Evolutionary conservation across 805 yeast species (phyloP), one percentile per base, ranked within the genome.

Genomic region (Candida anglica): DNA sequence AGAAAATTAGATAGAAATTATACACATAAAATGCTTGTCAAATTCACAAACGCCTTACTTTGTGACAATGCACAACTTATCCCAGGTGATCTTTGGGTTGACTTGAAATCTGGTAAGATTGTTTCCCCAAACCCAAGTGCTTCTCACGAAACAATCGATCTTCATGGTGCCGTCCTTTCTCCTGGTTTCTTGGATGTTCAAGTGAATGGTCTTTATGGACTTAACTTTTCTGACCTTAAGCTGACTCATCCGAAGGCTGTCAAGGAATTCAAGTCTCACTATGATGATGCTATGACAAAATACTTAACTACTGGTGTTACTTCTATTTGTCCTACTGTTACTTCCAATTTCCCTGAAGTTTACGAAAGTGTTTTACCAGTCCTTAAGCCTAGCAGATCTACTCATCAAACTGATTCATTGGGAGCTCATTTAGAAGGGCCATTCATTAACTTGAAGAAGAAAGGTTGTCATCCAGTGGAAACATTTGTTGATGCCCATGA

Each of bases 381-480:
- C 18, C 59, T 73, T 39, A 54, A 53, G 14, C 55, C 58, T 20
- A 50, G 61, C 9, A 50, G 74, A 23, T 42, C 52, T 2, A 19
- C 43, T 21, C 40, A 44, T 30, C 60, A 53, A 47, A 47, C 67
- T 11, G 78, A 72, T 45, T 63, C 71, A 3, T 53, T 76, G 36
- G 81, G 81, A 8, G 77, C 77, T n/a, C 81, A 76, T 47, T 53
- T 71, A 25, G 81, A 76, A 43, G 81, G 81, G 5, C 81, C 81
- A 6, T 74, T 75, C 47, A 66, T 76, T 38, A 71, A 69, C 35
- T 52, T 59, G 24, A 47, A 54, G 28, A 72, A 72, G 45, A 70
- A 66, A 43, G 78, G 78, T 3, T 72, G 78, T 40, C 78, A 72
- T 42, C 74, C 73, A 2, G 56, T 56, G 10, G 69, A 62, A 38